Percentiles rank a stretch among this genome's conserved stretches.
Evolutionary conservation across 208 protist species (phyloP).

Genomic region (Leishmania amazonensis): DNA sequence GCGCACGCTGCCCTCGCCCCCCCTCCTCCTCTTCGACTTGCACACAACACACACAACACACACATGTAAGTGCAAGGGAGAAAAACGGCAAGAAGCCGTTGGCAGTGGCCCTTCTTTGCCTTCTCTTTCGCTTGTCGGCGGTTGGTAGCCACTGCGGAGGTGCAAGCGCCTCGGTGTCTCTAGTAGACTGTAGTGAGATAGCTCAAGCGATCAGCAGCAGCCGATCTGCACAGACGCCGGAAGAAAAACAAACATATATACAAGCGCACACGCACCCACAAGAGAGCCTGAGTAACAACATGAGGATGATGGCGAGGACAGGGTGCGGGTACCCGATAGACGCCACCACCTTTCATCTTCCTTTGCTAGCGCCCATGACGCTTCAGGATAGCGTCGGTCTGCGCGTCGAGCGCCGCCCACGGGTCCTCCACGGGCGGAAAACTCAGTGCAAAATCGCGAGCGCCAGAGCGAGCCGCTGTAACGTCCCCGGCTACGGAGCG

Average conservation of each 20-base stretch:
- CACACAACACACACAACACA: neutral
- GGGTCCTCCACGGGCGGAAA: constrained; percentile 35
- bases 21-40: neutral
- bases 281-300: neutral
- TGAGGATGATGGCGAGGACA: neutral
- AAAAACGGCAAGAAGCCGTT: neutral
- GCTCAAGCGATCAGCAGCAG: neutral
- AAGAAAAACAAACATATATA: constrained; percentile 2
- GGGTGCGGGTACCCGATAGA: neutral
- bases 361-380: constrained; percentile 19
- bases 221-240: neutral
- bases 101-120: neutral
- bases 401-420: constrained; percentile 65
- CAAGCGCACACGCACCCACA: neutral
- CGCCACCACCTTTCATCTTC: neutral
- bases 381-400: constrained; percentile 58
- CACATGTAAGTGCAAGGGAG: neutral
- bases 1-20: neutral
- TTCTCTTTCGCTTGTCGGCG: no score
- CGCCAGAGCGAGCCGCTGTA: neutral
- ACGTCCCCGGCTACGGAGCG: neutral
- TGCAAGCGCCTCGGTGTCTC: neutral
- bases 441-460: neutral
- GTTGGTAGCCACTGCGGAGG: neutral
- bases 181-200: neutral